Conservation (phyloP, 805 yeast genomes). For the Sungouiella blattae region DNA sequence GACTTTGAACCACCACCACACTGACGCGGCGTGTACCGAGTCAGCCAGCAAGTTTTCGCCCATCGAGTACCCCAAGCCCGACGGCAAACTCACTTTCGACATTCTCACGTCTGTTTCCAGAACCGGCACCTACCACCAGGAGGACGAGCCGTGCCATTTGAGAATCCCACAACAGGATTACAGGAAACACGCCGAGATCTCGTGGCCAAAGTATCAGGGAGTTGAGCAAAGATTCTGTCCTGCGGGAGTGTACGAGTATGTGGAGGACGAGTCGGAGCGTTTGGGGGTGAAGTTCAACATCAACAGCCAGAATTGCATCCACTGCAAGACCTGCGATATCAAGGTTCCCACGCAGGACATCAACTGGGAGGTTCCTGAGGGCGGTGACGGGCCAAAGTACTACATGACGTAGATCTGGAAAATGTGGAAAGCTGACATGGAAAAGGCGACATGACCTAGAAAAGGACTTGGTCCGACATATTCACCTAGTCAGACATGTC, state of each 20-base stretch:
- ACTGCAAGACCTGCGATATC: constrained; percentile 97
- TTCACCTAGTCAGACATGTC: too few relatives aligned
- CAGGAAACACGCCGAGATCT: constrained; percentile 59
- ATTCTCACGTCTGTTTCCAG: constrained; percentile 90
- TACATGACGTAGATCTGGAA: constrained; percentile 60
- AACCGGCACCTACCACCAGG: constrained; percentile 95
- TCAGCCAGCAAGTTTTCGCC: constrained; percentile 64
- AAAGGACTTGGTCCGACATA: too few relatives aligned
- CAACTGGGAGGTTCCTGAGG: constrained; percentile 97
- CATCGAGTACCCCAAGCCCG: constrained; percentile 93
- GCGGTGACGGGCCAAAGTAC: constrained; percentile 98
- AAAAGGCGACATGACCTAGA: too few relatives aligned
- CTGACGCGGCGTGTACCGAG: constrained; percentile 72
- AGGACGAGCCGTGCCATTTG: constrained; percentile 88
- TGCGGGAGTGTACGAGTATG: constrained; percentile 95
- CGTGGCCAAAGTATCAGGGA: constrained; percentile 80
- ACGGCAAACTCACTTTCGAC: constrained; percentile 89
- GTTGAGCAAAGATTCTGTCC: constrained; percentile 93
- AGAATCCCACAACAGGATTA: constrained; percentile 59
- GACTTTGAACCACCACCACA: constrained; percentile 68
- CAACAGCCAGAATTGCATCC: constrained; percentile 96
- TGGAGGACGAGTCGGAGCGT: constrained; percentile 57
- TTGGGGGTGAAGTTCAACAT: constrained; percentile 83
- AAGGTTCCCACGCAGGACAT: constrained; percentile 95
- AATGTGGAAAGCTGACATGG: too few relatives aligned